These are phyloP conservation scores for Ceratocystis destructans DNA, from an alignment of 2,329 filamentous ascomycete genomes.

Conservation along the genomic window DNA sequence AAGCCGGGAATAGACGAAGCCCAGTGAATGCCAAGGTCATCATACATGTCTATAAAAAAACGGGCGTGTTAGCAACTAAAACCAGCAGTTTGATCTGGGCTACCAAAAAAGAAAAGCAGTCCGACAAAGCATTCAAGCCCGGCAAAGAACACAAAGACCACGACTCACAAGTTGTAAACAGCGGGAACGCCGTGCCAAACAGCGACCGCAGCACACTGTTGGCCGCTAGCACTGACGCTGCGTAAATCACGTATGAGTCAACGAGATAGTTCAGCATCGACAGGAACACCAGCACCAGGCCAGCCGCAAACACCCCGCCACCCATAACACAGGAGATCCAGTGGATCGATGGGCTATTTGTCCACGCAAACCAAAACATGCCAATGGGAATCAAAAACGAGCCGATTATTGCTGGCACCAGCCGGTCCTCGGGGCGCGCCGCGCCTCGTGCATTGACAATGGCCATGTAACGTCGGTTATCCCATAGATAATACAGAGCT, in stretches of 20 bases:
- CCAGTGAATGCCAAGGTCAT: conserved; percentile 58
- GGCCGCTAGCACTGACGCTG: conserved; percentile 60
- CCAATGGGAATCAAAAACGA: conserved; percentile 44
- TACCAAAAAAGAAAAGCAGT: no score
- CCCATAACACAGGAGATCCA: conserved; percentile 39
- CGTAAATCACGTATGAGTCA: conserved; percentile 60
- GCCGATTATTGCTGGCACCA: conserved; percentile 47
- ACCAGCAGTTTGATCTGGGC: background rate
- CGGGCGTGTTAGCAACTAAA: background rate
- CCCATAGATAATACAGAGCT: conserved; percentile 37
- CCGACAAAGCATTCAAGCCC: no score
- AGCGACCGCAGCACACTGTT: conserved; percentile 58
- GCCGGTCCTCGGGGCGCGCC: conserved; percentile 49
- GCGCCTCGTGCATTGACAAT: conserved; percentile 36
- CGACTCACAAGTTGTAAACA: conserved; percentile 43
- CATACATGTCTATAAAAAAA: conserved; percentile 34
- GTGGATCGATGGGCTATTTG: conserved; percentile 41
- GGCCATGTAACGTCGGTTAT: conserved; percentile 40
- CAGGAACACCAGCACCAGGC: conserved; percentile 52
- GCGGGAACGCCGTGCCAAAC: conserved; percentile 58
- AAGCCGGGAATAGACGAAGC: conserved; percentile 61
- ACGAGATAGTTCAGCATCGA: conserved; percentile 53
- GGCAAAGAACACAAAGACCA: background rate
- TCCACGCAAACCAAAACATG: conserved; percentile 55
- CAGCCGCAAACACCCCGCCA: conserved; percentile 39